These are phyloP conservation scores for Paraphaeosphaeria sporulosa DNA, from an alignment of 2,329 filamentous ascomycete species.

Conservation along the genomic window DNA sequence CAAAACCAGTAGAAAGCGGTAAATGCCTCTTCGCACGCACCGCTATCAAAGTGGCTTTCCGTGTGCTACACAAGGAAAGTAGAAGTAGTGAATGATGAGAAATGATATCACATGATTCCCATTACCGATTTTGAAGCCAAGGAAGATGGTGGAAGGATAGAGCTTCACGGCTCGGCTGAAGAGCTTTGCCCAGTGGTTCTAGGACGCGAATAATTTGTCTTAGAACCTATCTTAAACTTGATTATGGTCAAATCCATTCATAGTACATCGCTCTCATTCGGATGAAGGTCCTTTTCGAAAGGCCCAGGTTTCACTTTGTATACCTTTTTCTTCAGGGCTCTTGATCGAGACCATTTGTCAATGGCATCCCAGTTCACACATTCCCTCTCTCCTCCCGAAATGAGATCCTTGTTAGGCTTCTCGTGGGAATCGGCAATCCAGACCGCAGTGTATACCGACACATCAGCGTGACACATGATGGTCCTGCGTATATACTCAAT, in stretches of 20 bases:
- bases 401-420: constrained; percentile 7
- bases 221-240: no score
- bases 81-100: no score
- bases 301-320: constrained; percentile 11
- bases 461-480: constrained; percentile 12
- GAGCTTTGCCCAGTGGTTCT: no score
- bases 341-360: constrained; percentile 3
- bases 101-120: no score
- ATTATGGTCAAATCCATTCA: neutral
- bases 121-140: no score
- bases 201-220: no score
- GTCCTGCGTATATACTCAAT: constrained; percentile 10
- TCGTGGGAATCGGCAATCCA: constrained; percentile 8
- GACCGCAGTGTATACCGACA: constrained; percentile 4
- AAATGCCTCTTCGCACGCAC: no score
- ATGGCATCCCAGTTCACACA: constrained; percentile 11
- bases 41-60: no score
- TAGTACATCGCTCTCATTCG: neutral
- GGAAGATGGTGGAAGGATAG: no score
- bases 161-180: no score
- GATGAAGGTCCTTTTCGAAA: constrained; percentile 9
- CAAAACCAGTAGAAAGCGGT: no score
- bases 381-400: neutral
- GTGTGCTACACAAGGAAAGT: no score
- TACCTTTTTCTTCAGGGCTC: neutral